Conservation (phyloP, 1,139 yeast genomes). For the Blastobotrys capitulatus region DNA sequence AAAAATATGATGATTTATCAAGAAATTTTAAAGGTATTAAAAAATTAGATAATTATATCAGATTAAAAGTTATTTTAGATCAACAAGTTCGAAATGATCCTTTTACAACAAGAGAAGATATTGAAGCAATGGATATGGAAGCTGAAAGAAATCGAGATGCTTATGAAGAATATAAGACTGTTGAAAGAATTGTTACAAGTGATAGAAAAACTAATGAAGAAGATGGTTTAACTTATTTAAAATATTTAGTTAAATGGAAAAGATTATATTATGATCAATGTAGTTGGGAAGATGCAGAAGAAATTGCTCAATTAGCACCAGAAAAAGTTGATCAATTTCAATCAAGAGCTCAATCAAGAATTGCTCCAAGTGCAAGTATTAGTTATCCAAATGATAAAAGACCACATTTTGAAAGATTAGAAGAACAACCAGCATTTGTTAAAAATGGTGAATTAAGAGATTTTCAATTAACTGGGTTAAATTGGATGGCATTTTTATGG, state of each 20-base stretch:
- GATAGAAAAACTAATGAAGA: slow-evolving; percentile 57
- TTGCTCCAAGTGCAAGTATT: slow-evolving; percentile 76
- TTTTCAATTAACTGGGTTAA: slow-evolving; percentile 94
- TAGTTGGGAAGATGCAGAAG: slow-evolving; percentile 94
- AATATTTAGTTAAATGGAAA: slow-evolving; percentile 90
- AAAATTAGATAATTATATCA: slow-evolving; percentile 84
- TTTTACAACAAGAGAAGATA: slow-evolving; percentile 76
- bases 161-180: slow-evolving; percentile 74
- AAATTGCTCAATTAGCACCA: slow-evolving; percentile 80
- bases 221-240: slow-evolving; percentile 61
- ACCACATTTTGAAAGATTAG: slow-evolving; percentile 84
- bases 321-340: slow-evolving; percentile 80
- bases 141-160: slow-evolving; percentile 80
- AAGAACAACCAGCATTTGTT: slow-evolving; percentile 81
- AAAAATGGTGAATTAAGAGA: slow-evolving; percentile 92
- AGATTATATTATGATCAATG: slow-evolving; percentile 91
- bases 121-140: slow-evolving; percentile 90
- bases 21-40: slow-evolving; percentile 64
- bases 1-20: slow-evolving; percentile 51
- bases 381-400: slow-evolving; percentile 64
- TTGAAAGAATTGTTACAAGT: slow-evolving; percentile 85
- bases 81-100: slow-evolving; percentile 75
- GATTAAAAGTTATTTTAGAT: slow-evolving; percentile 67
- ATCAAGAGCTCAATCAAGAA: slow-evolving; percentile 73
- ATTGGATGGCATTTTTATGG: slow-evolving; percentile 99